These are phyloP conservation scores for Euryodendron excelsum DNA, from an alignment of 148 eudicot genomes.

Conservation along the genomic window DNA sequence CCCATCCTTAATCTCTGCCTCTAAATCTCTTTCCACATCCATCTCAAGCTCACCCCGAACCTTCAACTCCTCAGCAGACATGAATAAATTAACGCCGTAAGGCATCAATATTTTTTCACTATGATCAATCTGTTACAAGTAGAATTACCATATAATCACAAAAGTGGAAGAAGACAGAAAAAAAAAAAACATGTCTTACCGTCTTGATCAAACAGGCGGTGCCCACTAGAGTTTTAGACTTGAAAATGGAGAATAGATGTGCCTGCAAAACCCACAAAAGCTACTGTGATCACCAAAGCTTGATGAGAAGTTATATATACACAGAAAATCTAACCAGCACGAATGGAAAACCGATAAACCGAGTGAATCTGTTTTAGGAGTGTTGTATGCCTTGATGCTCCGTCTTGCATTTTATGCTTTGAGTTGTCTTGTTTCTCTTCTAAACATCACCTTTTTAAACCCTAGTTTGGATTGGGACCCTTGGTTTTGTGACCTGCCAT, in stretches of 20 bases:
- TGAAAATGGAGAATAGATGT: not conserved
- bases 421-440: not conserved
- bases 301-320: not conserved
- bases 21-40: slow-evolving; percentile 62
- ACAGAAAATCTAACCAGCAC: not conserved
- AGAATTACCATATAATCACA: not conserved
- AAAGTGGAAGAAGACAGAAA: not conserved
- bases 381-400: not conserved
- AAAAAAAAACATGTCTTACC: not conserved
- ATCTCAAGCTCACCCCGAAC: slow-evolving; percentile 56
- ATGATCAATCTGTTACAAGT: no score
- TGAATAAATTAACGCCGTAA: not conserved
- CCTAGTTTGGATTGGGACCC: not conserved
- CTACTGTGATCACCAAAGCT: not conserved
- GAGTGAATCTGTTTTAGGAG: not conserved
- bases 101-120: not conserved
- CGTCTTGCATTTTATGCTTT: not conserved
- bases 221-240: not conserved
- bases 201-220: not conserved
- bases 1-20: slow-evolving; percentile 69
- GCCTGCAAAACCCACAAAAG: slow-evolving; percentile 8
- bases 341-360: not conserved
- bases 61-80: slow-evolving; percentile 50
- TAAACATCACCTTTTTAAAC: slow-evolving; percentile 5
- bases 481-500: slow-evolving; percentile 13